Evolutionary conservation across 2,329 filamentous ascomycete genomes (phyloP).

Genomic region (Botrytis elliptica): DNA sequence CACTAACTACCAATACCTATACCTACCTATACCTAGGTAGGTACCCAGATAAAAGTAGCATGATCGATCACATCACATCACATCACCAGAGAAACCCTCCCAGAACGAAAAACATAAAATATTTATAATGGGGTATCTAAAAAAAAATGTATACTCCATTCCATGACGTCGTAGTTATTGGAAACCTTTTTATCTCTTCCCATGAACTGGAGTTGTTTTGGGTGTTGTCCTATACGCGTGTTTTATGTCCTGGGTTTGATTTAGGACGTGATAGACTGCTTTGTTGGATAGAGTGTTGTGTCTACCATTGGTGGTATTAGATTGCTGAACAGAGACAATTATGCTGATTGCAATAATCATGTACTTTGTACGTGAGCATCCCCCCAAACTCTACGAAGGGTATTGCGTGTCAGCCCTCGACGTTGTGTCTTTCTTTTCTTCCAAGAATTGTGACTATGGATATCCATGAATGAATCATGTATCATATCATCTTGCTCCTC

Average conservation of each 20-base stretch:
- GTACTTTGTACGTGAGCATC: conserved; percentile 82
- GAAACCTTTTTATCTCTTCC: background rate
- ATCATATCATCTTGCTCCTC: conserved; percentile 11
- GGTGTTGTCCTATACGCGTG: background rate
- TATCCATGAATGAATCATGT: background rate
- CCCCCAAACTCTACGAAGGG: conserved; percentile 83
- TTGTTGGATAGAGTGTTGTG: background rate
- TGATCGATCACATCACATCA: too few species aligned
- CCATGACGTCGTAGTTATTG: background rate
- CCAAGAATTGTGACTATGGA: background rate
- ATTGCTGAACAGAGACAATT: conserved; percentile 39
- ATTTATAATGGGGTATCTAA: background rate
- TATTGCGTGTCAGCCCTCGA: conserved; percentile 60
- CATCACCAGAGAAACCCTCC: background rate
- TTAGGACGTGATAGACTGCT: background rate
- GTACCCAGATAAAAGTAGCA: too few species aligned
- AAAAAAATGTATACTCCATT: background rate
- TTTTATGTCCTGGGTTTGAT: background rate
- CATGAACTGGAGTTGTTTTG: background rate
- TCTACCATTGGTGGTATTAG: conserved; percentile 19
- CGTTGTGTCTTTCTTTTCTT: background rate
- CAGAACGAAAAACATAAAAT: background rate
- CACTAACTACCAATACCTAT: too few species aligned
- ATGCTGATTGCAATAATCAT: conserved; percentile 68
- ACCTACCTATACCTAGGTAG: too few species aligned